phyloP scores from a whole-genome alignment of 768 basidiomycete species.

The Termitomyces sp. region DNA sequence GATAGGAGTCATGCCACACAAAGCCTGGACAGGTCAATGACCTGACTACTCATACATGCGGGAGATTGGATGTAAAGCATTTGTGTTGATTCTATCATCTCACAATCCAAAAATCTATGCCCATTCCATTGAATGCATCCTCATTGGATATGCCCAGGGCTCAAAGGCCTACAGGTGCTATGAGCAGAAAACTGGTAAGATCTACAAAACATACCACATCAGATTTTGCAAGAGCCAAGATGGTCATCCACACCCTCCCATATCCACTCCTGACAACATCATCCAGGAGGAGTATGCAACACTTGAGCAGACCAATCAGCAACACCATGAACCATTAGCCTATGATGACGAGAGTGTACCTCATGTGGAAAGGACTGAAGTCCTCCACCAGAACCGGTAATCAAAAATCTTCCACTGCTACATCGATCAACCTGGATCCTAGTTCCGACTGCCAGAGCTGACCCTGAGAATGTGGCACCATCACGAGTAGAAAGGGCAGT shows the following conservation, averaged over 20 bases:
- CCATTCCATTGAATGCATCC: slow-evolving; percentile 25
- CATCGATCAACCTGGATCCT: too few relatives aligned
- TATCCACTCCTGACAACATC: not conserved
- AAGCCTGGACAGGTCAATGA: too few relatives aligned
- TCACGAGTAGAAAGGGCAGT: not conserved
- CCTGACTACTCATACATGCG: too few relatives aligned
- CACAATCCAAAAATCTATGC: slow-evolving; percentile 21
- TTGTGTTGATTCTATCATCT: slow-evolving; percentile 26
- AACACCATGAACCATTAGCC: not conserved
- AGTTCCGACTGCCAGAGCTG: not conserved
- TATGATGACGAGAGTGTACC: too few relatives aligned
- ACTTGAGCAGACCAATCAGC: not conserved
- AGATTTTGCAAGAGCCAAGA: too few relatives aligned
- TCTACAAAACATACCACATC: too few relatives aligned
- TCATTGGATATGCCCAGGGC: too few relatives aligned
- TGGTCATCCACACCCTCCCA: not conserved
- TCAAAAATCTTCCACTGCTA: not conserved
- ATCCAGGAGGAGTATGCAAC: not conserved
- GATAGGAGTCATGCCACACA: slow-evolving; percentile 13
- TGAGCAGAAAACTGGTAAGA: too few relatives aligned
- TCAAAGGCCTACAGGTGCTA: too few relatives aligned
- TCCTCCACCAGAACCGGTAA: too few relatives aligned
- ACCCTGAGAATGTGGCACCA: not conserved
- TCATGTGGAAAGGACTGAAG: too few relatives aligned
- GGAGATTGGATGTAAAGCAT: too few relatives aligned